phyloP scores from a whole-genome alignment of 2,329 filamentous ascomycete genomes.

The Zymoseptoria brevis region DNA sequence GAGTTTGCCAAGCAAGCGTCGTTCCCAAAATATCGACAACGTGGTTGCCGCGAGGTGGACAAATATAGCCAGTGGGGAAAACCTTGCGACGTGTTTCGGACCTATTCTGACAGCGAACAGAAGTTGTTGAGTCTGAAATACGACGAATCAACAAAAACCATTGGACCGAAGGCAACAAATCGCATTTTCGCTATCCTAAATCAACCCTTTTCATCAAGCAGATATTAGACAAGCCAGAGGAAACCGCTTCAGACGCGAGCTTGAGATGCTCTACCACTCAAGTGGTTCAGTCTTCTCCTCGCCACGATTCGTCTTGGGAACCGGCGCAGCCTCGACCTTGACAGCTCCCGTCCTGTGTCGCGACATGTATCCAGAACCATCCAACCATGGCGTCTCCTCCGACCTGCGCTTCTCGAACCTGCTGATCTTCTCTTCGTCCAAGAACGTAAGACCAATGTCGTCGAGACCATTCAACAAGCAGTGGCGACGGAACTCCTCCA shows the following conservation, averaged over 20 bases:
- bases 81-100: neutral
- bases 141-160: too few relatives aligned
- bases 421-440: conserved; percentile 80
- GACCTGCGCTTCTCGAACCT: conserved; percentile 73
- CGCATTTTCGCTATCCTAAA: neutral
- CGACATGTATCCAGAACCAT: conserved; percentile 73
- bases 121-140: neutral
- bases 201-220: neutral
- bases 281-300: conserved; percentile 77
- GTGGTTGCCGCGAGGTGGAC: neutral
- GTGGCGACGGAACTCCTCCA: conserved; percentile 90
- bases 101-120: neutral
- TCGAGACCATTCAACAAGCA: conserved; percentile 89
- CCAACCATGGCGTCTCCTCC: conserved; percentile 77
- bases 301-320: conserved; percentile 83
- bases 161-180: too few relatives aligned
- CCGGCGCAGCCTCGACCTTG: conserved; percentile 57
- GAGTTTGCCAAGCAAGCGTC: neutral
- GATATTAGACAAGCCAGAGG: neutral
- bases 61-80: neutral
- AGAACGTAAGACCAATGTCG: conserved; percentile 91
- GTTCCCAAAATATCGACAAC: neutral
- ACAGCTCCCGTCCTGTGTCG: conserved; percentile 49
- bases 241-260: neutral
- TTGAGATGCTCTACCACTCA: conserved; percentile 59